A percentile compares a stretch with the other conserved stretches of the same genome.
phyloP scores from a whole-genome alignment of 305 asterid genomes.

The Solanum aculeatissimum region DNA sequence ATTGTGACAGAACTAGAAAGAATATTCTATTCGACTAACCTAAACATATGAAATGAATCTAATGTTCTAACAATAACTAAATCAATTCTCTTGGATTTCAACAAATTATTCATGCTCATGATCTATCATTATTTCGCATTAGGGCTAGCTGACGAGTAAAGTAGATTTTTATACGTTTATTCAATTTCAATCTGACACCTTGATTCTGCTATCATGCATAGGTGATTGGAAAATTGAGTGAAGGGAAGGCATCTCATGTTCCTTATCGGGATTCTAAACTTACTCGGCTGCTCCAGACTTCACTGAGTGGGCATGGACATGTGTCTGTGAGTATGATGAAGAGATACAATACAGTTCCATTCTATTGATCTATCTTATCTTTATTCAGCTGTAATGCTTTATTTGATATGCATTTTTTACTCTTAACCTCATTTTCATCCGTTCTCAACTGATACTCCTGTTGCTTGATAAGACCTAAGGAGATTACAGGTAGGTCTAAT shows the following conservation, averaged over 20 bases:
- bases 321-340: constrained; percentile 70
- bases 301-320: constrained; percentile 95
- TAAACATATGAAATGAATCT: neutral
- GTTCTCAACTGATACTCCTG: neutral
- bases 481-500: neutral
- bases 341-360: neutral
- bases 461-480: neutral
- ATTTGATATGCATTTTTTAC: neutral
- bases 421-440: neutral
- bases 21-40: neutral
- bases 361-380: neutral
- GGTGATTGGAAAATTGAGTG: constrained; percentile 99
- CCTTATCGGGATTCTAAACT: constrained; percentile 98
- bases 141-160: neutral
- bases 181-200: constrained; percentile 1
- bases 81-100: neutral
- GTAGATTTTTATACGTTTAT: neutral
- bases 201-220: constrained; percentile 15
- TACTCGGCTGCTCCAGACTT: constrained; percentile 89
- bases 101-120: neutral
- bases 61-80: neutral
- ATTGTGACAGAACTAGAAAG: neutral
- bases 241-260: constrained; percentile 94
- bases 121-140: neutral
- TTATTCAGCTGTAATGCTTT: neutral